Percentiles rank a stretch among this genome's conserved stretches.
These are phyloP conservation scores for Ustilago cynodontis DNA, from an alignment of 1,284 basidiomycete species.

Conservation along the genomic window DNA sequence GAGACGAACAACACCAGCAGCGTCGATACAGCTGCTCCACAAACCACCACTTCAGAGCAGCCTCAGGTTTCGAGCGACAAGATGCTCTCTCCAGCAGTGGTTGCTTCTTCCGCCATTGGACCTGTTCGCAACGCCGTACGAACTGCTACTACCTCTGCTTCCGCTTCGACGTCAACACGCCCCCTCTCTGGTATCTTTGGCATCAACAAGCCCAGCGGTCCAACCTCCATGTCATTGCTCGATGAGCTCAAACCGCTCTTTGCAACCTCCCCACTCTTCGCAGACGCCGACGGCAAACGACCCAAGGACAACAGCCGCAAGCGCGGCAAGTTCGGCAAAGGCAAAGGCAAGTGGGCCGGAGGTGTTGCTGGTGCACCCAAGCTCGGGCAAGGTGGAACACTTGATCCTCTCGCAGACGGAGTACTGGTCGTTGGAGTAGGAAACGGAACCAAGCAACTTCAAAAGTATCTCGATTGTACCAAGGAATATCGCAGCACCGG, in stretches of 20 bases:
- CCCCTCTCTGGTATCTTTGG: slow-evolving; percentile 86
- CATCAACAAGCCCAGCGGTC: slow-evolving; percentile 85
- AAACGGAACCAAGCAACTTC: slow-evolving; percentile 88
- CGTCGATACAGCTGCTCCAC: slow-evolving; percentile 7
- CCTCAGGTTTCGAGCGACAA: slow-evolving; percentile 11
- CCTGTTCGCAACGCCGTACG: slow-evolving; percentile 33
- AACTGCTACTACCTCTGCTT: slow-evolving; percentile 16
- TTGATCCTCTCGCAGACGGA: slow-evolving; percentile 96
- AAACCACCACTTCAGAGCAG: not conserved
- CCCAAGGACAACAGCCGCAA: slow-evolving; percentile 71
- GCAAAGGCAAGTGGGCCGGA: slow-evolving; percentile 51
- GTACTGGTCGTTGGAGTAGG: slow-evolving; percentile 88
- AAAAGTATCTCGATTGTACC: slow-evolving; percentile 86
- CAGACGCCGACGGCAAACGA: slow-evolving; percentile 70
- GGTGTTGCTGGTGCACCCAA: slow-evolving; percentile 72
- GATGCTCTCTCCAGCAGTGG: slow-evolving; percentile 16
- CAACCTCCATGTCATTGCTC: slow-evolving; percentile 89
- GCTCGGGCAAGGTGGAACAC: slow-evolving; percentile 90
- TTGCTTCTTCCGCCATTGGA: slow-evolving; percentile 25
- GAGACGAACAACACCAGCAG: not conserved
- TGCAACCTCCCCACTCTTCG: slow-evolving; percentile 82
- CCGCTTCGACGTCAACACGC: slow-evolving; percentile 64
- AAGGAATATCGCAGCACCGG: slow-evolving; percentile 91
- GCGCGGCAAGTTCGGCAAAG: slow-evolving; percentile 44
- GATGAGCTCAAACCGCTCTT: slow-evolving; percentile 87